Conservation (phyloP, 108 stramenopile genomes). For the Schizochytrium sp. region DNA sequence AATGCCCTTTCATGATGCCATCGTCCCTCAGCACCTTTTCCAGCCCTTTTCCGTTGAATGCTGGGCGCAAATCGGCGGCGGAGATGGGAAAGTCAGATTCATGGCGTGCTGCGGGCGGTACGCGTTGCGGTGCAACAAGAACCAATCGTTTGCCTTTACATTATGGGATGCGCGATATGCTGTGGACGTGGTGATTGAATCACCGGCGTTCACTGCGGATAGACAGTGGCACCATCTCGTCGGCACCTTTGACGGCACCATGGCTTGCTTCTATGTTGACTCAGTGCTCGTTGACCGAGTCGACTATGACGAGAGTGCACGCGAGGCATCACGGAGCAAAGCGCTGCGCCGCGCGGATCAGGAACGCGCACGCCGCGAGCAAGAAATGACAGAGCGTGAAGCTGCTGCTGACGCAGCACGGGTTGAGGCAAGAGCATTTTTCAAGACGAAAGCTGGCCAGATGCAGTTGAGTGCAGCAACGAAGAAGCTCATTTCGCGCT, state of each 20-base stretch:
- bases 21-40: not conserved
- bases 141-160: not conserved
- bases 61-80: constrained; percentile 32
- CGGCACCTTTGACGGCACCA: constrained; percentile 37
- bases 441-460: constrained; percentile 40
- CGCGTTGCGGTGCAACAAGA: not conserved
- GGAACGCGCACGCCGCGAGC: not conserved
- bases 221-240: constrained; percentile 34
- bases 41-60: constrained; percentile 33
- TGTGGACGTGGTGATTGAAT: constrained; percentile 28
- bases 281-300: constrained; percentile 26
- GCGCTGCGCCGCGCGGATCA: not conserved
- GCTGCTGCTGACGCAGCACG: constrained; percentile 25
- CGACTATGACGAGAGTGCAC: not conserved
- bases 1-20: constrained; percentile 15
- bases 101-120: not conserved
- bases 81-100: not conserved
- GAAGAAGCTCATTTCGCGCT: constrained; percentile 33
- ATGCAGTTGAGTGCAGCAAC: constrained; percentile 24
- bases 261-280: constrained; percentile 34
- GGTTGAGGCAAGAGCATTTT: constrained; percentile 28
- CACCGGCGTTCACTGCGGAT: constrained; percentile 21
- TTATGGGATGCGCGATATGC: constrained; percentile 1
- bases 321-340: not conserved
- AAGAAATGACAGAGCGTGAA: constrained; percentile 1